A percentile compares a stretch with the other conserved stretches of the same genome.
These are phyloP conservation scores for Helichrysum umbraculigerum DNA, from an alignment of 129 eudicot species.

Conservation along the genomic window DNA sequence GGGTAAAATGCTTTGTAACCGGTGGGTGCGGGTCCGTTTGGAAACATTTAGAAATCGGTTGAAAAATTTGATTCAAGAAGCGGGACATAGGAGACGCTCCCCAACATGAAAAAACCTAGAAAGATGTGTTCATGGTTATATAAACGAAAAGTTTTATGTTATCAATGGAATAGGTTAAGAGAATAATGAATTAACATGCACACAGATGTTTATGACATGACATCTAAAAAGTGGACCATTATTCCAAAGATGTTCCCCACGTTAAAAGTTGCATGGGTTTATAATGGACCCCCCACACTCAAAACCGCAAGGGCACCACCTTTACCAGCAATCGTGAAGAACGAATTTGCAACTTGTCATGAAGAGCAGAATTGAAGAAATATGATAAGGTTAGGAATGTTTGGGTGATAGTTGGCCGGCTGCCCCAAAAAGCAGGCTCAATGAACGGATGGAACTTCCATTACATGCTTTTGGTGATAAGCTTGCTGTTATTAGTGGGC, in stretches of 20 bases:
- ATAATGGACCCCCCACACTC: slow-evolving; percentile 19
- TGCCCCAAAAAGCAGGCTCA: slow-evolving; percentile 61
- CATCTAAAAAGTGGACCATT: slow-evolving; percentile 51
- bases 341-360: slow-evolving; percentile 62
- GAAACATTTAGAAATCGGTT: slow-evolving; percentile 50
- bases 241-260: slow-evolving; percentile 68
- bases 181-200: slow-evolving; percentile 52
- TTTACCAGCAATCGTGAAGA: slow-evolving; percentile 69
- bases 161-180: slow-evolving; percentile 68
- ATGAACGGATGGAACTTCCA: slow-evolving; percentile 81
- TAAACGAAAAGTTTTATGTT: slow-evolving; percentile 70
- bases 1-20: slow-evolving; percentile 58
- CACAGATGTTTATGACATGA: slow-evolving; percentile 58
- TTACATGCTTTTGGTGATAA: slow-evolving; percentile 75
- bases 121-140: slow-evolving; percentile 80
- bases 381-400: slow-evolving; percentile 50
- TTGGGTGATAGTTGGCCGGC: slow-evolving; percentile 58
- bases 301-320: slow-evolving; percentile 73
- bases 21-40: slow-evolving; percentile 71
- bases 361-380: slow-evolving; percentile 61
- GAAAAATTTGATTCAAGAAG: slow-evolving; percentile 38
- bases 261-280: slow-evolving; percentile 34
- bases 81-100: slow-evolving; percentile 64
- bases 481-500: slow-evolving; percentile 75
- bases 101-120: slow-evolving; percentile 65